Evolutionary conservation across 2,329 filamentous ascomycete species (phyloP).

Genomic region (Leptographium wingfieldii): DNA sequence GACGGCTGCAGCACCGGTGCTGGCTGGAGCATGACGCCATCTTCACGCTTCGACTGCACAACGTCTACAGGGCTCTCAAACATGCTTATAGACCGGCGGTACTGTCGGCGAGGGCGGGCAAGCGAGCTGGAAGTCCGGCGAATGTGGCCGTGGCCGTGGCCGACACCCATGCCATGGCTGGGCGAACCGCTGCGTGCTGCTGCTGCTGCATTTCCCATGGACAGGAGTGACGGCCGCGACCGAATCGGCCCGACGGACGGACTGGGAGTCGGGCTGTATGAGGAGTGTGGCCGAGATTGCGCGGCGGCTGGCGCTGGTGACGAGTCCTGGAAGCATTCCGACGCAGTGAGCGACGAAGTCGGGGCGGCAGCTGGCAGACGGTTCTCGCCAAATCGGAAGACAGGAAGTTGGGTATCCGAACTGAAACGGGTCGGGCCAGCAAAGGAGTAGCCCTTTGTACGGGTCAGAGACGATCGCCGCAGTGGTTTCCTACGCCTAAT

Average conservation of each 20-base stretch:
- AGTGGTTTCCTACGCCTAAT: conserved; percentile 54
- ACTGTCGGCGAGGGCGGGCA: conserved; percentile 71
- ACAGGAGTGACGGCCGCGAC: conserved; percentile 51
- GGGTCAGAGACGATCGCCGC: conserved; percentile 60
- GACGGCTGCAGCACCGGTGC: conserved; percentile 36
- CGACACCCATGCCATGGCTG: not conserved
- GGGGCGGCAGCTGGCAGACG: conserved; percentile 10
- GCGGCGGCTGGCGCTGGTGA: conserved; percentile 42
- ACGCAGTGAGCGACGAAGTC: conserved; percentile 51
- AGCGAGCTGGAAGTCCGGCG: conserved; percentile 63
- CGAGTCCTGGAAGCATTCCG: conserved; percentile 71
- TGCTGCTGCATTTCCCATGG: conserved; percentile 31
- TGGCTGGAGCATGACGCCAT: conserved; percentile 24
- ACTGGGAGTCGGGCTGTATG: conserved; percentile 36
- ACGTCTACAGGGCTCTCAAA: conserved; percentile 86
- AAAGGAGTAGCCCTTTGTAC: conserved; percentile 63
- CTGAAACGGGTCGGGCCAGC: conserved; percentile 48
- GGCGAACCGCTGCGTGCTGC: conserved; percentile 58
- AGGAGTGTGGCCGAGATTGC: conserved; percentile 22
- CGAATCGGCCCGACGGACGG: conserved; percentile 42
- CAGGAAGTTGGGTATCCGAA: conserved; percentile 52
- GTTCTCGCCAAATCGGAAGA: conserved; percentile 59
- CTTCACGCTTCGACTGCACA: conserved; percentile 63
- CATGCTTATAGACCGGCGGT: conserved; percentile 91
- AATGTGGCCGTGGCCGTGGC: conserved; percentile 35